phyloP scores from a whole-genome alignment of 148 eudicot species.

The Rhododendron henanense region DNA sequence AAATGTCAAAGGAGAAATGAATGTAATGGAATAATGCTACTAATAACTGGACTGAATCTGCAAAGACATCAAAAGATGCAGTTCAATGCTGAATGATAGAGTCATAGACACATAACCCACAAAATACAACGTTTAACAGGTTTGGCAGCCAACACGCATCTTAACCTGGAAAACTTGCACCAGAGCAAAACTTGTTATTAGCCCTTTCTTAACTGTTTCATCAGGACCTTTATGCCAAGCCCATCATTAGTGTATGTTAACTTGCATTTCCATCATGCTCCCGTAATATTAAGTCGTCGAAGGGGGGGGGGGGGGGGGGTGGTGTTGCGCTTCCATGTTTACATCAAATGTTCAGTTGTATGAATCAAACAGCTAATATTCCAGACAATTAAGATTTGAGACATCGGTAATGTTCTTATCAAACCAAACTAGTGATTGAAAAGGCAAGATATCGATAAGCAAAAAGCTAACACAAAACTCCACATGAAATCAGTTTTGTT shows the following conservation, averaged over 20 bases:
- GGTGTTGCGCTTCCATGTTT: no score
- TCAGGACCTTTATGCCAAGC: neutral
- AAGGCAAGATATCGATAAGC: neutral
- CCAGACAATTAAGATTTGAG: neutral
- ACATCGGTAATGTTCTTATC: neutral
- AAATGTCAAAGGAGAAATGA: neutral
- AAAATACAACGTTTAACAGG: neutral
- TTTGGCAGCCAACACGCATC: neutral
- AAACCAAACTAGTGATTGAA: neutral
- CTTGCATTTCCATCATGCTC: neutral
- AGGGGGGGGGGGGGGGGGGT: no score
- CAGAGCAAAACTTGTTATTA: neutral
- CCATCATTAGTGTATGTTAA: neutral
- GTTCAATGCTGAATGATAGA: neutral
- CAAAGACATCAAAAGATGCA: neutral
- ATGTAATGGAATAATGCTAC: neutral
- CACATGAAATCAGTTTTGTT: neutral
- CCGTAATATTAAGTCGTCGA: neutral
- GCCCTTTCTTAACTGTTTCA: neutral
- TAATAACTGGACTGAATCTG: neutral
- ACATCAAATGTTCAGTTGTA: neutral
- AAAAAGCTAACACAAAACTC: neutral
- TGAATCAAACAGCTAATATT: neutral
- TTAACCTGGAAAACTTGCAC: neutral
- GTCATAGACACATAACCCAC: neutral